These are phyloP conservation scores for Backusella mclennaniae DNA, from an alignment of 192 early-diverging fungal species.

Conservation along the genomic window DNA sequence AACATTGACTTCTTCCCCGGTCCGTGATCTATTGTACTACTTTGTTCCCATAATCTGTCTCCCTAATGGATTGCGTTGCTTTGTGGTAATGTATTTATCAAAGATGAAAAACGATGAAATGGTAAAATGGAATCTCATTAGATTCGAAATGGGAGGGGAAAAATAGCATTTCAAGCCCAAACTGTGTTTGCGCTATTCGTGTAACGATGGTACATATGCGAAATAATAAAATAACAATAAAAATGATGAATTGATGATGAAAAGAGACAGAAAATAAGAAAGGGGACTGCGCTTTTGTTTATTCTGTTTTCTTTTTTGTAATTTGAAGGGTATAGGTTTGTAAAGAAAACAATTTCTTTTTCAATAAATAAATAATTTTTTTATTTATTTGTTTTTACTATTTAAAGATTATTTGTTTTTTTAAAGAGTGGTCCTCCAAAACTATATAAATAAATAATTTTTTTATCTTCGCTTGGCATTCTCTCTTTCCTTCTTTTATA, in stretches of 20 bases:
- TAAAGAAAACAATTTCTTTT: no score
- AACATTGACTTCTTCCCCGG: constrained; percentile 1
- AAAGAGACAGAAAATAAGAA: neutral
- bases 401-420: neutral
- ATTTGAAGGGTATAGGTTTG: neutral
- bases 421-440: neutral
- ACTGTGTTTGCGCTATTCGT: neutral
- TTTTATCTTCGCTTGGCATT: neutral
- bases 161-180: neutral
- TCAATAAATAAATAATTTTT: neutral
- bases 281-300: neutral
- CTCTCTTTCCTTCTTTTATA: neutral
- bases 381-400: neutral
- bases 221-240: neutral
- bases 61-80: neutral
- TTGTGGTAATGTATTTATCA: neutral
- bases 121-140: neutral
- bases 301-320: neutral
- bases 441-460: neutral
- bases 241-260: neutral
- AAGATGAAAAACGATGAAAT: neutral
- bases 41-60: neutral
- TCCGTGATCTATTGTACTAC: neutral
- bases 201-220: neutral
- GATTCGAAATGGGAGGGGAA: neutral